Percentiles rank a stretch among this genome's conserved stretches.
phyloP scores from a whole-genome alignment of 768 basidiomycete genomes.

The Leccinum barrowsii region DNA sequence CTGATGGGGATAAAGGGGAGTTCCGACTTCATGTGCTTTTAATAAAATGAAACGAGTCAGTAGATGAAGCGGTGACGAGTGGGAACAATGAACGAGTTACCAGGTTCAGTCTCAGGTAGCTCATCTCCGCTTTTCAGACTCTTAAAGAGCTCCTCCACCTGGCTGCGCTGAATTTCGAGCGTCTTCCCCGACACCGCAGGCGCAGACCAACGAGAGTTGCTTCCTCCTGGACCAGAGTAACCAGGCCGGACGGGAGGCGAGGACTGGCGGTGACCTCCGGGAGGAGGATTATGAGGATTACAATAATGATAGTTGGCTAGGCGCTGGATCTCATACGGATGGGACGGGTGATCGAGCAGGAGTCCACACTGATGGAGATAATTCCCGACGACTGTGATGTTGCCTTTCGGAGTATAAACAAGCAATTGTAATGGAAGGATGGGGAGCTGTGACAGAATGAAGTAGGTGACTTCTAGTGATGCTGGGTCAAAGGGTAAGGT shows the following conservation, averaged over 20 bases:
- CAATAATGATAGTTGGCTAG: constrained; percentile 66
- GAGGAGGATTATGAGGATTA: constrained; percentile 87
- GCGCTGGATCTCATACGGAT: constrained; percentile 59
- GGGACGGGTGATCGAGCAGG: constrained; percentile 76
- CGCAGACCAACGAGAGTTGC: constrained; percentile 49
- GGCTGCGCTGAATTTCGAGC: constrained; percentile 87
- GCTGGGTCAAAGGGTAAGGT: constrained; percentile 15
- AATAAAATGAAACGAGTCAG: constrained; percentile 18
- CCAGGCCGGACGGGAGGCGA: constrained; percentile 41
- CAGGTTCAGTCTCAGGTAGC: constrained; percentile 77
- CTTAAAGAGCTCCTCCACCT: constrained; percentile 93
- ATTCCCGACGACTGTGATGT: constrained; percentile 78
- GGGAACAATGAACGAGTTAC: constrained; percentile 45
- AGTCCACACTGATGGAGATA: constrained; percentile 66
- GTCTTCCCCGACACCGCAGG: constrained; percentile 64
- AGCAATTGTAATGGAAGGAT: constrained; percentile 83
- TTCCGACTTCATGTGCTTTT: constrained; percentile 69
- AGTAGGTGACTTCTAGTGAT: constrained; percentile 16
- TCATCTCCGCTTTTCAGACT: constrained; percentile 86
- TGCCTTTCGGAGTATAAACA: constrained; percentile 91
- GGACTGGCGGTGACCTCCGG: constrained; percentile 53
- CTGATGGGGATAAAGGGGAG: constrained; percentile 93
- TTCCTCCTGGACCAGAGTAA: constrained; percentile 39
- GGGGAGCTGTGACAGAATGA: constrained; percentile 51
- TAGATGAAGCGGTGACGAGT: constrained; percentile 6